These are phyloP conservation scores for Tilletia indica DNA, from an alignment of 1,284 basidiomycete genomes.

Conservation along the genomic window DNA sequence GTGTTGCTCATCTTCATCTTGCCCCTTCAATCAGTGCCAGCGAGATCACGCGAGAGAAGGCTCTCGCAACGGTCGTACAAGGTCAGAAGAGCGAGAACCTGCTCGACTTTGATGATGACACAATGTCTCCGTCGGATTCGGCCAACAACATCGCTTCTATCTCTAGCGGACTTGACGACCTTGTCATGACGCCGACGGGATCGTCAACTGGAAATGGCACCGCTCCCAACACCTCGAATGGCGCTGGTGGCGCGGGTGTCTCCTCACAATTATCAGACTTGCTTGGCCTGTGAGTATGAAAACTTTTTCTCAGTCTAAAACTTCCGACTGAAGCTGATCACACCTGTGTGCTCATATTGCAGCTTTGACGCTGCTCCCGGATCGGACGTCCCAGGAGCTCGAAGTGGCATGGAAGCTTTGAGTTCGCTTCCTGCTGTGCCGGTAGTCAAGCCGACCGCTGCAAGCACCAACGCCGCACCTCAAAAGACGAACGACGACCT, in stretches of 20 bases:
- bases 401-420: slow-evolving; percentile 39
- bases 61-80: slow-evolving; percentile 59
- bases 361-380: slow-evolving; percentile 44
- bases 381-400: slow-evolving; percentile 36
- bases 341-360: slow-evolving; percentile 3
- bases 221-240: neutral
- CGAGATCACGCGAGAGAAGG: slow-evolving; percentile 49
- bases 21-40: slow-evolving; percentile 24
- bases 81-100: slow-evolving; percentile 52
- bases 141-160: slow-evolving; percentile 4
- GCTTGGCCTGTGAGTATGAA: slow-evolving; percentile 33
- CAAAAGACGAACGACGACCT: slow-evolving; percentile 31
- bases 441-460: slow-evolving; percentile 13
- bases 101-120: slow-evolving; percentile 53
- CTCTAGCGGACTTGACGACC: slow-evolving; percentile 46
- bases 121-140: neutral
- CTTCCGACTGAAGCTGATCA: neutral
- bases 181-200: slow-evolving; percentile 30
- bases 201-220: neutral
- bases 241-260: slow-evolving; percentile 3
- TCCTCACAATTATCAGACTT: slow-evolving; percentile 41
- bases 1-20: neutral
- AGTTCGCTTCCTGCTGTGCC: slow-evolving; percentile 28
- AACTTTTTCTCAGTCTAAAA: neutral
- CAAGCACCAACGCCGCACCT: slow-evolving; percentile 3